Evolutionary conservation across 768 basidiomycete genomes (phyloP).

Genomic region (Leccinum subgranulosum): DNA sequence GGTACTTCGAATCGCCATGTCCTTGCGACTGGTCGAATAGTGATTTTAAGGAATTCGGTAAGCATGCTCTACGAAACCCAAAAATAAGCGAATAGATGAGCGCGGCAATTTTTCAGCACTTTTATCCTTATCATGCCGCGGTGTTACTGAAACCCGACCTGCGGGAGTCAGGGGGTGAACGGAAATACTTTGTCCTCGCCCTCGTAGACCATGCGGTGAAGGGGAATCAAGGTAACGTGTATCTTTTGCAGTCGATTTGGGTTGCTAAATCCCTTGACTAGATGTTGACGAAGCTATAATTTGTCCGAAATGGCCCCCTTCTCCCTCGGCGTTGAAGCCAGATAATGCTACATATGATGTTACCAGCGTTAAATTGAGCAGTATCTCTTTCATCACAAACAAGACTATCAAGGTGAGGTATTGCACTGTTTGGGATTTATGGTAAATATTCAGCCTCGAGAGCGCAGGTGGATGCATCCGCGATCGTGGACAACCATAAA

Average conservation of each 20-base stretch:
- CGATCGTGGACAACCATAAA: conserved; percentile 62
- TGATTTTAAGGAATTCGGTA: conserved; percentile 81
- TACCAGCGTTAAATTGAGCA: conserved; percentile 59
- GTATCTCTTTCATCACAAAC: conserved; percentile 73
- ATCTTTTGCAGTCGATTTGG: neutral
- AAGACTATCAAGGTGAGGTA: conserved; percentile 77
- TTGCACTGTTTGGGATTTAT: conserved; percentile 21
- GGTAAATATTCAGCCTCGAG: neutral
- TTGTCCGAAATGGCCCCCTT: conserved; percentile 78
- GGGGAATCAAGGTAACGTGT: conserved; percentile 48
- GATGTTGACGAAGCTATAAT: conserved; percentile 57
- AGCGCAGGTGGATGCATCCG: conserved; percentile 63
- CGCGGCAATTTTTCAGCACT: conserved; percentile 54
- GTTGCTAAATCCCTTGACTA: conserved; percentile 25
- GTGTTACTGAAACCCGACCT: conserved; percentile 68
- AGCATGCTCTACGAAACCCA: conserved; percentile 21
- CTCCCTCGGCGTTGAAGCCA: conserved; percentile 42
- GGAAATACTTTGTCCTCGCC: conserved; percentile 66
- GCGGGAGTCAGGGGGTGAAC: conserved; percentile 46
- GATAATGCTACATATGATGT: conserved; percentile 66
- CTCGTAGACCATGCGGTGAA: conserved; percentile 65
- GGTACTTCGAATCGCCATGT: conserved; percentile 67
- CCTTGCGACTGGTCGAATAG: conserved; percentile 71
- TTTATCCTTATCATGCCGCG: conserved; percentile 63
- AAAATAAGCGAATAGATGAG: conserved; percentile 1